These are phyloP conservation scores for Chlorella sp. DNA, from an alignment of 139 green algal genomes.

Conservation along the genomic window DNA sequence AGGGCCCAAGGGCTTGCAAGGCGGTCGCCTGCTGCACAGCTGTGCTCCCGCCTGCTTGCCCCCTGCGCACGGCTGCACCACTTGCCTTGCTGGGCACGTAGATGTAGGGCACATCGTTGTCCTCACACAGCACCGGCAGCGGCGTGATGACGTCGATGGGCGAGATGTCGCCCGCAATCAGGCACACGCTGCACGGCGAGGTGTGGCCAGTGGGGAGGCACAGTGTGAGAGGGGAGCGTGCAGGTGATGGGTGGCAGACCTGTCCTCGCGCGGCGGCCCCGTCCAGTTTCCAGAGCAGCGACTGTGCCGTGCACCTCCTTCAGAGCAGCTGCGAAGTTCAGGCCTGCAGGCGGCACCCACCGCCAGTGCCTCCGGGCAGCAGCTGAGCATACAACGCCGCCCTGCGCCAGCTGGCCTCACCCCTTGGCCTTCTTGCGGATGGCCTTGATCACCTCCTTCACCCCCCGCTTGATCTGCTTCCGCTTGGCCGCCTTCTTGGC, in stretches of 20 bases:
- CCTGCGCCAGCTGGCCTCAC: slow-evolving; percentile 61
- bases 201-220: not conserved
- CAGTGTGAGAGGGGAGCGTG: too few species aligned
- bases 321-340: too few species aligned
- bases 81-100: slow-evolving; percentile 92
- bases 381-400: too few species aligned
- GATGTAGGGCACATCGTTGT: slow-evolving; percentile 95
- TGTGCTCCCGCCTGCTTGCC: too few species aligned
- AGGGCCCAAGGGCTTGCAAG: too few species aligned
- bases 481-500: slow-evolving; percentile 94
- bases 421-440: slow-evolving; percentile 94
- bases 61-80: slow-evolving; percentile 64
- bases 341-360: too few species aligned
- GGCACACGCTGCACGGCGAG: slow-evolving; percentile 77
- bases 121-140: slow-evolving; percentile 97
- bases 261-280: too few species aligned
- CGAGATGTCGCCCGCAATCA: slow-evolving; percentile 98
- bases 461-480: slow-evolving; percentile 96
- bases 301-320: too few species aligned
- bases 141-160: slow-evolving; percentile 98
- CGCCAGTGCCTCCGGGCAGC: too few species aligned
- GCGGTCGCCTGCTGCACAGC: too few species aligned
- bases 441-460: slow-evolving; percentile 99
- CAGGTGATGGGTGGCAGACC: too few species aligned
- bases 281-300: too few species aligned